Conservation (phyloP, 495 filamentous ascomycete genomes). For the Hypoxylon fuscum region DNA sequence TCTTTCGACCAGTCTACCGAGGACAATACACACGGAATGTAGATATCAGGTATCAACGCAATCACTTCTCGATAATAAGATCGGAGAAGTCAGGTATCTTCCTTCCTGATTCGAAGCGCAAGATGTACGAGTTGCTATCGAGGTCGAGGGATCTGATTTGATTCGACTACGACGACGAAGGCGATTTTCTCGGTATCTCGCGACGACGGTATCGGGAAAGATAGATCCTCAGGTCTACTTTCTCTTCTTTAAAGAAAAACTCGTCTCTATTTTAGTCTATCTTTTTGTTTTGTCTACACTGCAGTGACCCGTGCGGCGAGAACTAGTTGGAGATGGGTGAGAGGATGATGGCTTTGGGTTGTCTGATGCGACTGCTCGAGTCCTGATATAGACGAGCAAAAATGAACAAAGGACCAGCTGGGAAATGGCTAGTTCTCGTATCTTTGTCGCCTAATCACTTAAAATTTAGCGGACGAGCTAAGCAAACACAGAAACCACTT, state of each 20-base stretch:
- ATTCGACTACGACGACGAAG: constrained; percentile 41
- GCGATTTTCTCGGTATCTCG: constrained; percentile 36
- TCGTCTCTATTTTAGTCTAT: constrained; percentile 46
- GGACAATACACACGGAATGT: constrained; percentile 38
- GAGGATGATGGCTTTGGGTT: not conserved
- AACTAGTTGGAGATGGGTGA: constrained; percentile 19
- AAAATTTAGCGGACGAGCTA: constrained; percentile 27
- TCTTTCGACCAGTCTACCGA: constrained; percentile 47
- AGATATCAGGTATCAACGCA: constrained; percentile 31
- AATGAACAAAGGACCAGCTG: constrained; percentile 37
- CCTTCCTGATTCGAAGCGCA: constrained; percentile 40
- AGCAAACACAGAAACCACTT: constrained; percentile 21
- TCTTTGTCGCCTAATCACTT: constrained; percentile 30
- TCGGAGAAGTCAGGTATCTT: constrained; percentile 27
- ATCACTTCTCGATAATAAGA: constrained; percentile 24
- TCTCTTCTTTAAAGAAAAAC: constrained; percentile 25
- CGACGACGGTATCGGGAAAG: constrained; percentile 40
- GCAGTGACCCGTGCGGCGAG: constrained; percentile 43
- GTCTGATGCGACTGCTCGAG: constrained; percentile 33
- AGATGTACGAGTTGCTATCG: constrained; percentile 40
- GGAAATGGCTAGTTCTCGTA: constrained; percentile 17
- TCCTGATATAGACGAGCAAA: constrained; percentile 37
- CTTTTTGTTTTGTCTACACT: constrained; percentile 40
- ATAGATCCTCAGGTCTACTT: constrained; percentile 20
- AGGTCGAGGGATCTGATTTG: constrained; percentile 40